Percentiles rank a stretch among this genome's conserved stretches.
Evolutionary conservation across 2,329 filamentous ascomycete genomes (phyloP).

Genomic region (Fusarium oligoseptatum): DNA sequence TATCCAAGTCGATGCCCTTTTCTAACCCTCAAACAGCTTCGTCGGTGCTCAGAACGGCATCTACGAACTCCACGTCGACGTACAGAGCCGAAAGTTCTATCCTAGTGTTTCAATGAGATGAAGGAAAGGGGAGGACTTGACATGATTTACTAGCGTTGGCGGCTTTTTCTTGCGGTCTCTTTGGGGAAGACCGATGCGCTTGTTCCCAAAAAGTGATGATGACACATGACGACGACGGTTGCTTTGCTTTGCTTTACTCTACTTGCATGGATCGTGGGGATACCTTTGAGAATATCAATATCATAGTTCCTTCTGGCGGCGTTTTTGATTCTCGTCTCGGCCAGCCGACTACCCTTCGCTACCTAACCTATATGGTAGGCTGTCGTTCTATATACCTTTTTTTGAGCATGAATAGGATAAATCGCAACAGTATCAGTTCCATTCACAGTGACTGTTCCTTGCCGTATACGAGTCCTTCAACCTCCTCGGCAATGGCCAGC

Average conservation of each 20-base stretch:
- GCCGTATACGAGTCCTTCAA: slow-evolving; percentile 66
- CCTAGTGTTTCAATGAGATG: slow-evolving; percentile 68
- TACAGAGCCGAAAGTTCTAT: slow-evolving; percentile 70
- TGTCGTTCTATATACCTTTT: slow-evolving; percentile 8
- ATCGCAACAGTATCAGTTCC: background rate
- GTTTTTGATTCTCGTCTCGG: slow-evolving; percentile 13
- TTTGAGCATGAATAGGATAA: slow-evolving; percentile 1
- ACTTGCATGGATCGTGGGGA: slow-evolving; percentile 38
- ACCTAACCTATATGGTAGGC: slow-evolving; percentile 22
- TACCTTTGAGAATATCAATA: slow-evolving; percentile 32
- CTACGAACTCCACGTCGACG: slow-evolving; percentile 78
- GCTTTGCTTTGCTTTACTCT: slow-evolving; percentile 29
- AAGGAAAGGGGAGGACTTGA: slow-evolving; percentile 33
- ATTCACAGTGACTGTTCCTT: slow-evolving; percentile 12
- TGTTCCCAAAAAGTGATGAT: slow-evolving; percentile 43
- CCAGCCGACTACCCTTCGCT: slow-evolving; percentile 19
- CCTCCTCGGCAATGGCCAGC: slow-evolving; percentile 86
- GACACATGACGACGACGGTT: slow-evolving; percentile 32
- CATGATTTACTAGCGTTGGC: slow-evolving; percentile 14
- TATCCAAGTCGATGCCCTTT: too few relatives aligned
- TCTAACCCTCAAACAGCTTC: slow-evolving; percentile 60
- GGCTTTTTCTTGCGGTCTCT: slow-evolving; percentile 15
- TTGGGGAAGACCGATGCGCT: slow-evolving; percentile 12
- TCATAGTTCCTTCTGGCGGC: slow-evolving; percentile 20
- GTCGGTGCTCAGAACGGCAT: slow-evolving; percentile 79